Evolutionary conservation across 768 basidiomycete genomes (phyloP).

Genomic region (Pulveroboletus sp.): DNA sequence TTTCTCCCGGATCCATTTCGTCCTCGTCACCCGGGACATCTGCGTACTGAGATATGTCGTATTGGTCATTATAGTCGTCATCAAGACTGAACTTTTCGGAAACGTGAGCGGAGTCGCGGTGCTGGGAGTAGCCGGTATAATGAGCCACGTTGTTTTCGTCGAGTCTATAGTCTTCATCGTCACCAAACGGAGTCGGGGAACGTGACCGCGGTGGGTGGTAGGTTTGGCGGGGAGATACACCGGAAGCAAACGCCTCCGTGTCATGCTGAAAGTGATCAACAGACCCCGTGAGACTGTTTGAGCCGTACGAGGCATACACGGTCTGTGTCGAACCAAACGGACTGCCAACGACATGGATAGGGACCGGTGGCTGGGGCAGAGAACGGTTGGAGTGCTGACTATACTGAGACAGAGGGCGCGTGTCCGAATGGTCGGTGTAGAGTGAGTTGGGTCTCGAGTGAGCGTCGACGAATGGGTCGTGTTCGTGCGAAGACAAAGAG

Average conservation of each 20-base stretch:
- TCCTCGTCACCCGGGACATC: slow-evolving; percentile 20
- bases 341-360: slow-evolving; percentile 18
- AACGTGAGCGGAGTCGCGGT: slow-evolving; percentile 7
- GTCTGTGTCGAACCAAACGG: slow-evolving; percentile 22
- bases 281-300: slow-evolving; percentile 29
- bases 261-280: slow-evolving; percentile 65
- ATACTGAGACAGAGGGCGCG: slow-evolving; percentile 32
- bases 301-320: slow-evolving; percentile 4
- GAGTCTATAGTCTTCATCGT: slow-evolving; percentile 69
- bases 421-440: slow-evolving; percentile 27
- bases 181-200: slow-evolving; percentile 72
- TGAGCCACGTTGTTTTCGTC: slow-evolving; percentile 56
- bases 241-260: slow-evolving; percentile 68
- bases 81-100: slow-evolving; percentile 24
- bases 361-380: slow-evolving; percentile 23
- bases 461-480: slow-evolving; percentile 28
- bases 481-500: slow-evolving; percentile 27
- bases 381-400: slow-evolving; percentile 34
- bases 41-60: slow-evolving; percentile 33
- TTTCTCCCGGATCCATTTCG: slow-evolving; percentile 21
- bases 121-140: slow-evolving; percentile 43
- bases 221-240: slow-evolving; percentile 47
- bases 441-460: slow-evolving; percentile 28
- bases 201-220: slow-evolving; percentile 60
- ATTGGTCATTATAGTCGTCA: slow-evolving; percentile 16